phyloP scores from a whole-genome alignment of 1,284 basidiomycete species.

The Pisolithus thermaeus region DNA sequence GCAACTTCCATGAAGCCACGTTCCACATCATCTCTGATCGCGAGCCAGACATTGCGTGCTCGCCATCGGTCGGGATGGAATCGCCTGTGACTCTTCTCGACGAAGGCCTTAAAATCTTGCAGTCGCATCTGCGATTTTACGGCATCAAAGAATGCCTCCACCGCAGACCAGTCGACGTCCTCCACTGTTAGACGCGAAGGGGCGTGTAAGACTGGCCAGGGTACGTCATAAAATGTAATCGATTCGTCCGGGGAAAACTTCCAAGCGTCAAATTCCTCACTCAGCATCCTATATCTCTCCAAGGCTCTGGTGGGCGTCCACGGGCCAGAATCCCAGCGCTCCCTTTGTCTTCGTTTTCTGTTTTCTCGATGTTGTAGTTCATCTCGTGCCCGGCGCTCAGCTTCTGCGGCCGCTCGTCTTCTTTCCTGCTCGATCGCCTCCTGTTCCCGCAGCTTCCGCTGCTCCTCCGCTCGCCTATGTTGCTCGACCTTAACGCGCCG shows the following conservation, averaged over 20 bases:
- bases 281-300: slow-evolving; percentile 54
- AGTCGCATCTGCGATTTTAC: slow-evolving; percentile 44
- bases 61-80: slow-evolving; percentile 31
- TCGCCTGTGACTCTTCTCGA: slow-evolving; percentile 63
- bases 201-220: slow-evolving; percentile 62
- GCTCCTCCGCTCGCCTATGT: slow-evolving; percentile 32
- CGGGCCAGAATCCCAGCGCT: slow-evolving; percentile 47
- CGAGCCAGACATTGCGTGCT: slow-evolving; percentile 27
- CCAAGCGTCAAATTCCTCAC: slow-evolving; percentile 56
- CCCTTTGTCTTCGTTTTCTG: slow-evolving; percentile 35
- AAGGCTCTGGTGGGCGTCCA: slow-evolving; percentile 60
- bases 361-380: slow-evolving; percentile 34
- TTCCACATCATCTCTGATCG: slow-evolving; percentile 27
- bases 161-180: slow-evolving; percentile 62
- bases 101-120: slow-evolving; percentile 55
- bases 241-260: slow-evolving; percentile 48
- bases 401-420: slow-evolving; percentile 20
- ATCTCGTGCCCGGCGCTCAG: slow-evolving; percentile 27
- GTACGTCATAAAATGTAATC: slow-evolving; percentile 53
- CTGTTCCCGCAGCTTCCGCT: slow-evolving; percentile 28
- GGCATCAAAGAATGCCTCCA: slow-evolving; percentile 62
- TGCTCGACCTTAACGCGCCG: slow-evolving; percentile 30
- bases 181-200: slow-evolving; percentile 48
- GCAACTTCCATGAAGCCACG: slow-evolving; percentile 27
- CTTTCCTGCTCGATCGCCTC: slow-evolving; percentile 30